phyloP scores from a whole-genome alignment of 768 basidiomycete genomes.

The Boletus subparvulus region DNA sequence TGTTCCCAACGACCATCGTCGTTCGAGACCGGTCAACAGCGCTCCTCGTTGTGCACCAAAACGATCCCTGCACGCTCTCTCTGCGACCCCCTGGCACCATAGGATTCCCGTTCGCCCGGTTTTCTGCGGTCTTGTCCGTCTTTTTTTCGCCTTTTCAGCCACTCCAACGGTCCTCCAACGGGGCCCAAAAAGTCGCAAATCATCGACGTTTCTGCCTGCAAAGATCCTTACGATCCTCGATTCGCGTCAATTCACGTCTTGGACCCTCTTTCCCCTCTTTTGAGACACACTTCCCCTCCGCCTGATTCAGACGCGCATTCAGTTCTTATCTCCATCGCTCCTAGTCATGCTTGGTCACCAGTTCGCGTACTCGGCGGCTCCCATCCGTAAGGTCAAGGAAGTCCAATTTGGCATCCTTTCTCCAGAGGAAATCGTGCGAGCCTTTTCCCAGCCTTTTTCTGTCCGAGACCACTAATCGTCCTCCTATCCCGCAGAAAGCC shows the following conservation, averaged over 20 bases:
- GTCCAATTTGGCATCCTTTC: constrained; percentile 99
- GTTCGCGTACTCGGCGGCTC: constrained; percentile 91
- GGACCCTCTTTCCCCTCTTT: constrained; percentile 1
- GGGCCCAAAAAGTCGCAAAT: constrained; percentile 24
- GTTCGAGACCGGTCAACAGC: constrained; percentile 18
- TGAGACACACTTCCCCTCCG: neutral
- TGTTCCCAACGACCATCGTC: constrained; percentile 36
- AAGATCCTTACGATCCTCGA: constrained; percentile 7
- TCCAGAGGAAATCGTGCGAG: constrained; percentile 91
- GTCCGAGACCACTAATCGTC: constrained; percentile 5
- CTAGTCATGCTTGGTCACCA: constrained; percentile 79
- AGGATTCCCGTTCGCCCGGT: constrained; percentile 5
- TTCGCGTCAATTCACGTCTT: constrained; percentile 31
- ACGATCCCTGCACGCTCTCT: constrained; percentile 1
- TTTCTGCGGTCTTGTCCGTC: constrained; percentile 12
- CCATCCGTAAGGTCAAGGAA: constrained; percentile 93
- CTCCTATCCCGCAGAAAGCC: constrained; percentile 72
- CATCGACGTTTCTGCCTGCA: constrained; percentile 2
- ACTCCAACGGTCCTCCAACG: constrained; percentile 1
- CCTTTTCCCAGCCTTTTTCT: neutral
- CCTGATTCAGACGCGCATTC: constrained; percentile 19
- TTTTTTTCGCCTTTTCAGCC: constrained; percentile 17
- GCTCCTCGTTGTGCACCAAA: constrained; percentile 11
- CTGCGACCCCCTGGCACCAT: neutral
- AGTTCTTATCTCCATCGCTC: neutral